Percentiles rank a stretch among this genome's conserved stretches.
Evolutionary conservation across 306 rosid genomes (phyloP).

Genomic region (Canavalia gladiata): DNA sequence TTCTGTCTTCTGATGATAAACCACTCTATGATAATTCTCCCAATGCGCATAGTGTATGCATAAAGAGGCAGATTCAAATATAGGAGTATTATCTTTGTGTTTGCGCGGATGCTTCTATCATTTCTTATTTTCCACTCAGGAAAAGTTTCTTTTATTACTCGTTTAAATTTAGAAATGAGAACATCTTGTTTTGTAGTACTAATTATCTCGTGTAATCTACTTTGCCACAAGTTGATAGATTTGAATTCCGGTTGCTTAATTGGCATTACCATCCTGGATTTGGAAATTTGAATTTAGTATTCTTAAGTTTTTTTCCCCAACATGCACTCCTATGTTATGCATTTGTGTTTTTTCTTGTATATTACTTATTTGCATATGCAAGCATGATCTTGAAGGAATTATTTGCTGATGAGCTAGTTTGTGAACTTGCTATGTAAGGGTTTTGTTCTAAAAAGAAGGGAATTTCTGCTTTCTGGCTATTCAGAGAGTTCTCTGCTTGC

Average conservation of each 20-base stretch:
- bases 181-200: neutral
- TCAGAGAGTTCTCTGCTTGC: neutral
- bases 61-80: slow-evolving; percentile 1
- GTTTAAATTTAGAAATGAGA: slow-evolving; percentile 5
- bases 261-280: neutral
- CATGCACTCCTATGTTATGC: neutral
- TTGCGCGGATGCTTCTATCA: neutral
- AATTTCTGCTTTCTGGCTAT: neutral
- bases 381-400: slow-evolving; percentile 18
- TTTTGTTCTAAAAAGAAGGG: neutral
- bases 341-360: neutral
- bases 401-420: slow-evolving; percentile 19
- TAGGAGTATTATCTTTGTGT: slow-evolving; percentile 11
- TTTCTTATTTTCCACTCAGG: neutral
- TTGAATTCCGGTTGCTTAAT: neutral
- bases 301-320: slow-evolving; percentile 1
- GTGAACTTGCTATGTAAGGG: neutral
- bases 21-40: neutral
- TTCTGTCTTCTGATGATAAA: neutral
- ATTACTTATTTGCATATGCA: neutral
- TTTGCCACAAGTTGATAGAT: neutral
- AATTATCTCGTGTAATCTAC: neutral
- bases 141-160: neutral
- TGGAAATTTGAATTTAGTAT: neutral
- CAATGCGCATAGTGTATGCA: neutral